A percentile compares a stretch with the other conserved stretches of the same genome.
These are phyloP conservation scores for Populus euphratica DNA, from an alignment of 345 rosid species.

Conservation along the genomic window DNA sequence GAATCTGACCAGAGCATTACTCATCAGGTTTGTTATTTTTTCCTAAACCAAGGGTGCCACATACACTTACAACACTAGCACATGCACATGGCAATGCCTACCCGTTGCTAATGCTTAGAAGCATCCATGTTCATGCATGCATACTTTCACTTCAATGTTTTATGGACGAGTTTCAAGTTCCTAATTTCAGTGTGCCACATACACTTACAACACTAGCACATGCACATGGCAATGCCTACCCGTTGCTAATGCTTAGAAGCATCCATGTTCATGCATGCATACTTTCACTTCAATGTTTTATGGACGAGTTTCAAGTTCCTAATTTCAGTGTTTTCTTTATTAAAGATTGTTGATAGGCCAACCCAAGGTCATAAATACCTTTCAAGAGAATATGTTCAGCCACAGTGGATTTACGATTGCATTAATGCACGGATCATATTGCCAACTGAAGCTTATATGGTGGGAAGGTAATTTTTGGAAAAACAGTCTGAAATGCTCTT, in stretches of 20 bases:
- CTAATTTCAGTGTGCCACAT: neutral
- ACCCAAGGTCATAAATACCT: conserved; percentile 74
- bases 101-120: neutral
- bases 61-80: neutral
- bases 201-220: neutral
- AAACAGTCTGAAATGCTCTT: neutral
- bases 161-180: neutral
- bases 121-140: neutral
- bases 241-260: neutral
- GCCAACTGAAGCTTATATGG: conserved; percentile 49
- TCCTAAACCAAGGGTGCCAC: neutral
- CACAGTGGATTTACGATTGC: conserved; percentile 89
- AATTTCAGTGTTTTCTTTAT: conserved; percentile 8
- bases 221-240: neutral
- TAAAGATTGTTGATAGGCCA: conserved; percentile 90
- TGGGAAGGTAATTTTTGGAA: neutral
- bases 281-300: neutral
- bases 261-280: neutral
- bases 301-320: neutral
- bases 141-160: neutral
- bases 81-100: neutral
- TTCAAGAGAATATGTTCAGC: conserved; percentile 84
- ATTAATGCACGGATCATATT: conserved; percentile 72
- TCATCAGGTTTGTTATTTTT: conserved; percentile 62
- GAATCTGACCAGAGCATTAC: conserved; percentile 82